Percentiles rank a stretch among this genome's conserved stretches.
Evolutionary conservation across 192 early-diverging fungal genomes (phyloP).

Genomic region (Chytriomyces sp.): DNA sequence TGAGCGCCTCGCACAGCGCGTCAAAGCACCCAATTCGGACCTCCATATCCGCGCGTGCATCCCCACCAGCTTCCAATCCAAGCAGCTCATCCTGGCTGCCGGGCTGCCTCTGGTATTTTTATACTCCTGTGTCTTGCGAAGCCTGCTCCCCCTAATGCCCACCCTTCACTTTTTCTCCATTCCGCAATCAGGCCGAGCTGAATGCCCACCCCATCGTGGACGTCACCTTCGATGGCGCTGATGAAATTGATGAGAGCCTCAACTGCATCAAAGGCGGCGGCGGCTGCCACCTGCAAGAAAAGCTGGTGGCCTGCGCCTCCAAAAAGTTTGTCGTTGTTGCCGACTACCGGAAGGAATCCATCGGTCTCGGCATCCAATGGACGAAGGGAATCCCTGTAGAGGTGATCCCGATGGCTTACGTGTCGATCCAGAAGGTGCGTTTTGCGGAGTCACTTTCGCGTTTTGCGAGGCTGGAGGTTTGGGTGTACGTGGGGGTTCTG

Average conservation of each 20-base stretch:
- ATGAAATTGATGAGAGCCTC: constrained; percentile 74
- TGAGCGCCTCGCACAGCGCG: constrained; percentile 74
- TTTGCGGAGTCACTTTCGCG: no score
- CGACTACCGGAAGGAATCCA: constrained; percentile 85
- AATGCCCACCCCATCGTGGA: constrained; percentile 73
- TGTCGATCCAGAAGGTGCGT: constrained; percentile 51
- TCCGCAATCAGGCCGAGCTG: constrained; percentile 37
- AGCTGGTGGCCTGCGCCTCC: constrained; percentile 83
- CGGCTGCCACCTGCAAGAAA: constrained; percentile 91
- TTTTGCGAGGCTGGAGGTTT: no score
- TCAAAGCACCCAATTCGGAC: constrained; percentile 49
- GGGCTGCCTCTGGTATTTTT: constrained; percentile 72
- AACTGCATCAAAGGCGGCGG: constrained; percentile 97
- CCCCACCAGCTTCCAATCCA: constrained; percentile 92
- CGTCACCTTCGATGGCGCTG: constrained; percentile 92
- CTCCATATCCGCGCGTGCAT: constrained; percentile 75
- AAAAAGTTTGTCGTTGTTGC: constrained; percentile 86
- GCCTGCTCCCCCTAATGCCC: not conserved
- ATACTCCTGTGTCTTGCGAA: not conserved
- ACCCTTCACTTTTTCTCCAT: not conserved
- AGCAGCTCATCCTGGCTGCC: constrained; percentile 77
- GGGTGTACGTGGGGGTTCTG: no score
- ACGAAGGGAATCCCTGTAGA: constrained; percentile 87
- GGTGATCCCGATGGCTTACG: constrained; percentile 83
- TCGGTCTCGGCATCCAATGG: constrained; percentile 78